These are phyloP conservation scores for Tuber magnatum DNA, from an alignment of 495 filamentous ascomycete species.

Conservation along the genomic window DNA sequence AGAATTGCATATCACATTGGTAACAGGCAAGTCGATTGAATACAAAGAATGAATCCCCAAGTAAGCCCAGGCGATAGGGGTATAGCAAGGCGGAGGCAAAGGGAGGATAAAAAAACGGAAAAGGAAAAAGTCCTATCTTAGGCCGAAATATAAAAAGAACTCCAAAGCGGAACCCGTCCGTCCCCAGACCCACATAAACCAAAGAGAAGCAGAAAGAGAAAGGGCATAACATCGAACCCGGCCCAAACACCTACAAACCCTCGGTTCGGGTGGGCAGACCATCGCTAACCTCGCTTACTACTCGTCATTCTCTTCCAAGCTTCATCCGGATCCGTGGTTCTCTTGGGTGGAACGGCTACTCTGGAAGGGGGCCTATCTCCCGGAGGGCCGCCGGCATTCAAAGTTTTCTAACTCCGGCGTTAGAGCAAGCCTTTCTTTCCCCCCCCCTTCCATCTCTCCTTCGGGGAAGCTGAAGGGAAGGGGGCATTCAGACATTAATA, in stretches of 20 bases:
- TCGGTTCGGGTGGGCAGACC: background rate
- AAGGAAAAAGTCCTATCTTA: background rate
- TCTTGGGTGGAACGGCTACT: background rate
- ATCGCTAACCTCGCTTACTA: background rate
- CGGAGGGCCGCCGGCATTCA: background rate
- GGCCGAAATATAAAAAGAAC: background rate
- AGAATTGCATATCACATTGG: background rate
- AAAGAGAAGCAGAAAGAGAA: background rate
- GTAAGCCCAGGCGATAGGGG: background rate
- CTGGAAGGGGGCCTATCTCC: background rate
- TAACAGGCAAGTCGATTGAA: background rate
- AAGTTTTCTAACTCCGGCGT: background rate
- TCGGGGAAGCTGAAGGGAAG: background rate
- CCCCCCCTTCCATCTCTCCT: background rate
- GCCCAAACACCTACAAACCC: background rate
- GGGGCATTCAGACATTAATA: slow-evolving; percentile 12
- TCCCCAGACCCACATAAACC: background rate
- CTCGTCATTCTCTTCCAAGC: slow-evolving; percentile 3
- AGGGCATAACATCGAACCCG: background rate
- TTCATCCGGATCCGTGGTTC: background rate
- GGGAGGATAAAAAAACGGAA: background rate
- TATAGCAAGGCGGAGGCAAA: background rate
- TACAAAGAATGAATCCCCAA: background rate
- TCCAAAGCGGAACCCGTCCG: background rate
- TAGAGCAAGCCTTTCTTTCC: background rate